phyloP scores from a whole-genome alignment of 768 basidiomycete species.

The Gloeostereum incarnatum region DNA sequence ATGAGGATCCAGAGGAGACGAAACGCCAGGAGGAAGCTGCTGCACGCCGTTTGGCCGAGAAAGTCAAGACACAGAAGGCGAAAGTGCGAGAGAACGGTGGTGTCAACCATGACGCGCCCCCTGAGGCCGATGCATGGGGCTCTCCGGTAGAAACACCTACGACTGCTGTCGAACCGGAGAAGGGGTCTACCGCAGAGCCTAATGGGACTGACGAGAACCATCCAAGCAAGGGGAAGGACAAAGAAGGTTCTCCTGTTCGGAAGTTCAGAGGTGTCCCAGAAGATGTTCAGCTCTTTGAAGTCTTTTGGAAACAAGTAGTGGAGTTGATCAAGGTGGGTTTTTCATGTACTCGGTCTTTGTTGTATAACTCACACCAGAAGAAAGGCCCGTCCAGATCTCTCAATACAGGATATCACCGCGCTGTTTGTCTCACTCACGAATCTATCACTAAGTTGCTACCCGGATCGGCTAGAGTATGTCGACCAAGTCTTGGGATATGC shows the following conservation, averaged over 20 bases:
- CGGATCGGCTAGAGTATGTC: slow-evolving; percentile 93
- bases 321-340: slow-evolving; percentile 85
- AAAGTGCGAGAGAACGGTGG: slow-evolving; percentile 42
- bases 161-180: slow-evolving; percentile 10
- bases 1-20: slow-evolving; percentile 90
- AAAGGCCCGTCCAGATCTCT: slow-evolving; percentile 93
- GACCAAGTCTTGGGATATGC: slow-evolving; percentile 93
- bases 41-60: slow-evolving; percentile 78
- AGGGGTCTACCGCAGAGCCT: slow-evolving; percentile 5
- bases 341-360: neutral
- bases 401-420: slow-evolving; percentile 96
- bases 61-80: slow-evolving; percentile 67
- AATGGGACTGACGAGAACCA: slow-evolving; percentile 1
- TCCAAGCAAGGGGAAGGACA: slow-evolving; percentile 47
- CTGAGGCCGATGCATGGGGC: slow-evolving; percentile 39
- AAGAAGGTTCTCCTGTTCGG: slow-evolving; percentile 44
- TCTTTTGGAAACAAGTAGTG: slow-evolving; percentile 98
- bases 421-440: slow-evolving; percentile 93
- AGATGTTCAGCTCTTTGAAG: slow-evolving; percentile 92
- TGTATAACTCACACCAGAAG: slow-evolving; percentile 5
- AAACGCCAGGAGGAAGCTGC: slow-evolving; percentile 92
- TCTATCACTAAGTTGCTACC: slow-evolving; percentile 93
- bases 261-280: slow-evolving; percentile 96
- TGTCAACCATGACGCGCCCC: slow-evolving; percentile 19
- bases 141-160: slow-evolving; percentile 21